Evolutionary conservation across 2,329 filamentous ascomycete species (phyloP).

Genomic region (Pestalotiopsis sp.): DNA sequence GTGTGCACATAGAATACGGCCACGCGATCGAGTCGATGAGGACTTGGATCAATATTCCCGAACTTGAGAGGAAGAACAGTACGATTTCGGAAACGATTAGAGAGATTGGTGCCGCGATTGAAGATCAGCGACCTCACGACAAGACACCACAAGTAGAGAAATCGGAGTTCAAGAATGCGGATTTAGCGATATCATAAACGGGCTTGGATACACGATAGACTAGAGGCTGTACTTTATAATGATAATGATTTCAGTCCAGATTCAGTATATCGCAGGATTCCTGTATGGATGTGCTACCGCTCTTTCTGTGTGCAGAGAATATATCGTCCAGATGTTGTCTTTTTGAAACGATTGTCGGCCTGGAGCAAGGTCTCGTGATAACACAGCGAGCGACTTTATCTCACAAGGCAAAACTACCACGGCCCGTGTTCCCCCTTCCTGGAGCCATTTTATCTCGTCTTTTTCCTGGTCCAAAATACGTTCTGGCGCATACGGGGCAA

Average conservation of each 20-base stretch:
- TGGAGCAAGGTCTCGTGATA: no score
- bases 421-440: no score
- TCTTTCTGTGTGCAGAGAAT: no score
- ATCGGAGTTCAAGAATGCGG: not conserved
- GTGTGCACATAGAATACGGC: conserved; percentile 47
- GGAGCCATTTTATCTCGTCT: no score
- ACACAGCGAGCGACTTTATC: no score
- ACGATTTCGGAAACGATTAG: not conserved
- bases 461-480: no score
- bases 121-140: not conserved
- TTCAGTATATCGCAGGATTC: not conserved
- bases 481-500: no score
- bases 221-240: not conserved
- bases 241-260: not conserved
- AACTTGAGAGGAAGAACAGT: not conserved
- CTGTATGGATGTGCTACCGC: no score
- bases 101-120: not conserved
- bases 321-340: no score
- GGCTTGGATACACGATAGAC: not conserved
- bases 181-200: conserved; percentile 2
- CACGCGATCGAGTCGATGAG: conserved; percentile 42
- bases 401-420: no score
- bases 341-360: no score
- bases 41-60: conserved; percentile 32
- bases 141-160: conserved; percentile 5